These are phyloP conservation scores for Aspergillus viridinutans DNA, from an alignment of 2,329 filamentous ascomycete species.

Conservation along the genomic window DNA sequence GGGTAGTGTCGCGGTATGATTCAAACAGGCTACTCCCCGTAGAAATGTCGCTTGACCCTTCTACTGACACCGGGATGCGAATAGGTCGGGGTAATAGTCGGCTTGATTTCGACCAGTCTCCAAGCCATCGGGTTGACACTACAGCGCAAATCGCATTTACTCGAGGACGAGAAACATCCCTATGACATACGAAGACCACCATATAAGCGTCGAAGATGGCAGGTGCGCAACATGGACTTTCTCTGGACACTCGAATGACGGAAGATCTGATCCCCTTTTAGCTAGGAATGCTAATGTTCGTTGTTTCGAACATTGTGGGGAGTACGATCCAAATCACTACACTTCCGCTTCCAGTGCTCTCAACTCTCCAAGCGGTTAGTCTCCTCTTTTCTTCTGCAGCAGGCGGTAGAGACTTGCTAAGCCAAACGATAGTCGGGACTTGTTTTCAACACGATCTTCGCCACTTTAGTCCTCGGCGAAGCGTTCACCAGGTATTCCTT, in stretches of 20 bases:
- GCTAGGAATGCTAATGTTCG: slow-evolving; percentile 93
- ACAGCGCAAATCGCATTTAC: slow-evolving; percentile 95
- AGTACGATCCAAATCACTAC: slow-evolving; percentile 98
- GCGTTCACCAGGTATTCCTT: slow-evolving; percentile 94
- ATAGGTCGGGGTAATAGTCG: slow-evolving; percentile 88
- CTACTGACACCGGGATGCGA: slow-evolving; percentile 14
- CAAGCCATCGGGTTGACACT: slow-evolving; percentile 93
- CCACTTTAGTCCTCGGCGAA: slow-evolving; percentile 85
- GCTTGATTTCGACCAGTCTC: slow-evolving; percentile 86
- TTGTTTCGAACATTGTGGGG: slow-evolving; percentile 87
- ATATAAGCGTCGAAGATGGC: slow-evolving; percentile 88
- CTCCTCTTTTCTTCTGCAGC: not conserved
- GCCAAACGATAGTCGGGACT: slow-evolving; percentile 63
- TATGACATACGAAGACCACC: slow-evolving; percentile 78
- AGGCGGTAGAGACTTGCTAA: slow-evolving; percentile 7
- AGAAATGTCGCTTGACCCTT: not conserved
- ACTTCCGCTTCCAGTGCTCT: slow-evolving; percentile 86
- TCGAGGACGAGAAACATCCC: slow-evolving; percentile 87
- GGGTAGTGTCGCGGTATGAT: slow-evolving; percentile 69
- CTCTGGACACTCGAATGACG: slow-evolving; percentile 7
- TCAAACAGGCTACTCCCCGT: not conserved
- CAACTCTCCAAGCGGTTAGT: slow-evolving; percentile 77
- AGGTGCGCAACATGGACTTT: slow-evolving; percentile 44
- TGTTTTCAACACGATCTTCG: slow-evolving; percentile 98
- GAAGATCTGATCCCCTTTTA: slow-evolving; percentile 25